Percentiles rank a stretch among this genome's conserved stretches.
phyloP scores from a whole-genome alignment of 176 grass and related monocot species.

The Ensete glaucum region DNA sequence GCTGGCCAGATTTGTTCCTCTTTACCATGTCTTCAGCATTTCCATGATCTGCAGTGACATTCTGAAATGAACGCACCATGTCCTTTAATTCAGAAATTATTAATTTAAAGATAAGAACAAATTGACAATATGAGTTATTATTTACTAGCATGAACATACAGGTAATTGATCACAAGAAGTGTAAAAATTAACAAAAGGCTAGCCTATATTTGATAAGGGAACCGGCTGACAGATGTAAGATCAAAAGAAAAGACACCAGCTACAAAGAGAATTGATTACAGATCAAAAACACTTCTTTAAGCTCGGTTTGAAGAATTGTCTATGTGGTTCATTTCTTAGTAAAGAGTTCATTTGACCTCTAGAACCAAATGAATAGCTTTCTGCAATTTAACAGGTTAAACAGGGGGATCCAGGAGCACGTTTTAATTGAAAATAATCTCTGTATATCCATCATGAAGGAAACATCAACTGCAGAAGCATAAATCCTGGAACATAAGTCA shows the following conservation, averaged over 20 bases:
- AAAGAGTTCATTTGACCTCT: too few relatives aligned
- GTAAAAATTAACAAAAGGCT: too few relatives aligned
- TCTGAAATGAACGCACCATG: constrained; percentile 20
- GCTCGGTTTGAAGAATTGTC: too few relatives aligned
- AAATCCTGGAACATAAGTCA: not conserved
- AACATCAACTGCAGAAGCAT: not conserved
- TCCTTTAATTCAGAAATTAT: not conserved
- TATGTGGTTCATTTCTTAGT: too few relatives aligned
- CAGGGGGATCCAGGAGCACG: not conserved
- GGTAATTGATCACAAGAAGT: too few relatives aligned
- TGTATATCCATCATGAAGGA: not conserved
- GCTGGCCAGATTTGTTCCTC: constrained; percentile 71
- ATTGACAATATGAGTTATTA: too few relatives aligned
- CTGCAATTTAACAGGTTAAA: not conserved
- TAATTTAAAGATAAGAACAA: not conserved
- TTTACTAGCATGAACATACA: too few relatives aligned
- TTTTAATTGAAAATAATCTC: not conserved
- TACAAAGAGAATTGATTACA: not conserved
- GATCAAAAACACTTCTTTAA: not conserved
- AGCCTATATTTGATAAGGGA: too few relatives aligned
- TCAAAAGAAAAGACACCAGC: not conserved
- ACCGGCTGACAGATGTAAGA: too few relatives aligned
- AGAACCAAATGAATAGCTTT: not conserved
- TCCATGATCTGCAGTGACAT: constrained; percentile 91
- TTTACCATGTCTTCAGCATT: constrained; percentile 98